Conservation (phyloP, 2,329 filamentous ascomycete species). For the Parastagonospora nodorum region DNA sequence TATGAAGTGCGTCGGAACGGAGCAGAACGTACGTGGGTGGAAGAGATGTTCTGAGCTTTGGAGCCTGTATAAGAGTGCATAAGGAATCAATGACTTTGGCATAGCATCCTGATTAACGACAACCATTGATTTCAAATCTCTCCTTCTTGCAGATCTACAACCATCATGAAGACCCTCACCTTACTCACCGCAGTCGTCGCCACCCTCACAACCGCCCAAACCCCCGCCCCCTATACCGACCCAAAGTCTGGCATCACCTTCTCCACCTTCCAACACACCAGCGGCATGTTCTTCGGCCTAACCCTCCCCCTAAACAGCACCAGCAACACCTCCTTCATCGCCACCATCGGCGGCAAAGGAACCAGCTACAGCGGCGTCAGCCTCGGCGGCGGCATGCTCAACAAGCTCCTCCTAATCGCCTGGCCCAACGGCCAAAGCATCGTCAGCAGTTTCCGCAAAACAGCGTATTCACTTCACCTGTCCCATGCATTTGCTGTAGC, state of each 20-base stretch:
- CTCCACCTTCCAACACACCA: constrained; percentile 28
- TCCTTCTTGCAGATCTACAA: neutral
- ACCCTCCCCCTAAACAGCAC: constrained; percentile 51
- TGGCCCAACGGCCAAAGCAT: constrained; percentile 57
- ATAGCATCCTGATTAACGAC: neutral
- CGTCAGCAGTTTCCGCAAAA: constrained; percentile 52
- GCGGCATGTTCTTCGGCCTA: constrained; percentile 55
- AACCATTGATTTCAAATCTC: neutral
- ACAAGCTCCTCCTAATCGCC: constrained; percentile 55
- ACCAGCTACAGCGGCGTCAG: constrained; percentile 57
- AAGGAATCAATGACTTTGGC: neutral
- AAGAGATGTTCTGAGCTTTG: too few species aligned
- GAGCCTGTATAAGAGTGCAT: too few species aligned
- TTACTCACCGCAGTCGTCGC: constrained; percentile 12
- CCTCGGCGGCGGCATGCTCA: constrained; percentile 54
- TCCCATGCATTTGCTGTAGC: neutral
- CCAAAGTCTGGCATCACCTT: constrained; percentile 35
- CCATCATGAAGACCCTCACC: constrained; percentile 26
- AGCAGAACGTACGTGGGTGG: too few species aligned
- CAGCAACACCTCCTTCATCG: constrained; percentile 57
- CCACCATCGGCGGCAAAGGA: constrained; percentile 55
- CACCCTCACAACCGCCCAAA: constrained; percentile 19
- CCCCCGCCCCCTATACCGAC: constrained; percentile 33
- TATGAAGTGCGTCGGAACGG: too few species aligned
- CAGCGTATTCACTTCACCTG: constrained; percentile 25